A percentile compares a stretch with the other conserved stretches of the same genome.
Evolutionary conservation across 805 yeast species (phyloP).

Genomic region (Yamadazyma takamatsuzukensis): DNA sequence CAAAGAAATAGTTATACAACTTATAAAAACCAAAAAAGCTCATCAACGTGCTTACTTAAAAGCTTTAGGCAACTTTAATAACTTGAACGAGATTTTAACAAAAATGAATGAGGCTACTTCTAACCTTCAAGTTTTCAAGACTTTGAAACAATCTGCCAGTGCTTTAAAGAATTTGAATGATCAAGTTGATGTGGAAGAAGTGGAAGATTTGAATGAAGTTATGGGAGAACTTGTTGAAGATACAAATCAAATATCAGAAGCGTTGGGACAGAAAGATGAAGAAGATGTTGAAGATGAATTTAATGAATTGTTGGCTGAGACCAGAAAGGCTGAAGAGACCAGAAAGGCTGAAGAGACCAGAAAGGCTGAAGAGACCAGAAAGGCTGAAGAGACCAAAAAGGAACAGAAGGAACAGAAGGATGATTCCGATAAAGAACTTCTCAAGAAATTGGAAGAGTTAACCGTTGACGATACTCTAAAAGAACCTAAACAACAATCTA

Average conservation of each 20-base stretch:
- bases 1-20: conserved; percentile 14
- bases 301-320: conserved; percentile 18
- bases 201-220: conserved; percentile 24
- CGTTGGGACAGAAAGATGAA: conserved; percentile 12
- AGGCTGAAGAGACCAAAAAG: not conserved
- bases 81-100: conserved; percentile 20
- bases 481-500: too few species aligned
- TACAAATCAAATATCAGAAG: conserved; percentile 25
- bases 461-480: conserved; percentile 6
- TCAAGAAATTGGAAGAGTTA: conserved; percentile 12
- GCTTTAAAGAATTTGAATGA: conserved; percentile 26
- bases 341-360: conserved; percentile 1
- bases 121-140: conserved; percentile 22
- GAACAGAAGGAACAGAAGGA: too few species aligned
- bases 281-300: conserved; percentile 27
- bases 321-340: conserved; percentile 2
- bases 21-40: conserved; percentile 5
- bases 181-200: conserved; percentile 21
- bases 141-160: conserved; percentile 22
- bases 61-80: conserved; percentile 10
- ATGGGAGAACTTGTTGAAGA: conserved; percentile 27
- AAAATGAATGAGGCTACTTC: conserved; percentile 35
- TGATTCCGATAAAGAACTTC: conserved; percentile 8
- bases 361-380: not conserved
- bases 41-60: conserved; percentile 4